These are phyloP conservation scores for Fusarium beomiforme DNA, from an alignment of 2,329 filamentous ascomycete genomes.

Conservation along the genomic window DNA sequence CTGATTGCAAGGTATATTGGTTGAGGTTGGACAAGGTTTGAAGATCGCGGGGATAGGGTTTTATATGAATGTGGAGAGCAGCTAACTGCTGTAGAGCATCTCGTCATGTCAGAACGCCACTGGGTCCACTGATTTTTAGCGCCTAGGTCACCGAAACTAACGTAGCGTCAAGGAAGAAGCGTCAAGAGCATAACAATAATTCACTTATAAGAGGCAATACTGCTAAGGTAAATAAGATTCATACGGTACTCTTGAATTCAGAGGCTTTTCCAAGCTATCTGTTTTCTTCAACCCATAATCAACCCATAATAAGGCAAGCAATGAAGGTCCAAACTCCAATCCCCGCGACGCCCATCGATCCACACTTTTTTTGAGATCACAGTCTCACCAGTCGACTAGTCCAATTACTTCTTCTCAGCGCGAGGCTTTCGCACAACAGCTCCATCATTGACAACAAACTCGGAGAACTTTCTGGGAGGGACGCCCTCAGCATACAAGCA, in stretches of 20 bases:
- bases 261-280: background rate
- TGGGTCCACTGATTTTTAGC: background rate
- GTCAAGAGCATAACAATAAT: background rate
- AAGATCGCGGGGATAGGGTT: constrained; percentile 8
- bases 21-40: background rate
- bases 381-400: background rate
- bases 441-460: constrained; percentile 36
- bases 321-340: background rate
- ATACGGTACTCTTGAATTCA: no score
- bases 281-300: accelerated
- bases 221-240: accelerated
- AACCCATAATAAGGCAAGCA: background rate
- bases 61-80: constrained; percentile 16
- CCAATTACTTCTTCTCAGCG: background rate
- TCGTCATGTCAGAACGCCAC: background rate
- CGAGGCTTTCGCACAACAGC: constrained; percentile 9
- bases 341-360: background rate
- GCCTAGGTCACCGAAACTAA: accelerated
- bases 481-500: constrained; percentile 40
- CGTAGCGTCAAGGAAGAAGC: no score
- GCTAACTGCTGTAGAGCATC: no score
- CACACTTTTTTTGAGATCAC: background rate
- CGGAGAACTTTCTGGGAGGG: constrained; percentile 39
- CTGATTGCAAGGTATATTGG: no score
- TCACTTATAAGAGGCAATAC: accelerated